These are phyloP conservation scores for Aciculoconidium aculeatum DNA, from an alignment of 805 yeast genomes.

Conservation along the genomic window DNA sequence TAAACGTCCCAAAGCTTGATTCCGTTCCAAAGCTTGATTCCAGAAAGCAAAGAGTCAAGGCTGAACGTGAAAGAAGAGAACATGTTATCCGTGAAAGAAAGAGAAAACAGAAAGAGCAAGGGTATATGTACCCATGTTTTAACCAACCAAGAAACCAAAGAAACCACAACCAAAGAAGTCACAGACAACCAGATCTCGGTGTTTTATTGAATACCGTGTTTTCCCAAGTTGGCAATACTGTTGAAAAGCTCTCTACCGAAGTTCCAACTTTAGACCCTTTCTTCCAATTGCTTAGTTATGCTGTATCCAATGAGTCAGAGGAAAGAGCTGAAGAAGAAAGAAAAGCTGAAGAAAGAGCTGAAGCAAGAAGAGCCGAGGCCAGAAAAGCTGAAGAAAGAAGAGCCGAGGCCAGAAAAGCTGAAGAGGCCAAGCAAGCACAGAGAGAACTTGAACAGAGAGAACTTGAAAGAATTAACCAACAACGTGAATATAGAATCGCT, in stretches of 20 bases:
- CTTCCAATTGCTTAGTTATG: no score
- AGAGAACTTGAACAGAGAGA: conserved; percentile 1
- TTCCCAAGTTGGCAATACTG: no score
- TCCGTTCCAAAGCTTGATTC: conserved; percentile 4
- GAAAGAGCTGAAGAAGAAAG: conserved; percentile 7
- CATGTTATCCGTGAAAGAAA: conserved; percentile 5
- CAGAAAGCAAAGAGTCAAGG: conserved; percentile 5
- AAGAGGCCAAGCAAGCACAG: background rate
- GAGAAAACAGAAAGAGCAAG: conserved; percentile 7
- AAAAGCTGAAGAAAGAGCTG: conserved; percentile 6
- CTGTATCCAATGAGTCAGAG: conserved; percentile 6
- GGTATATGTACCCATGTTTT: no score
- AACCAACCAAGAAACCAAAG: conserved; percentile 7
- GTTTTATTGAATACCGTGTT: no score
- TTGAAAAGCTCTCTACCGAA: no score
- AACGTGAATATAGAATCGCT: background rate
- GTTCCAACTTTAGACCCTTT: no score
- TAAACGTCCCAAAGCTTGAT: conserved; percentile 2
- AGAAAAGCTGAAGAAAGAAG: conserved; percentile 3
- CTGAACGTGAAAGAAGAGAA: conserved; percentile 1
- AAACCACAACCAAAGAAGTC: conserved; percentile 4
- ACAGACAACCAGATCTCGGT: no score
- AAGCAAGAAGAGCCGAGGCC: conserved; percentile 4
- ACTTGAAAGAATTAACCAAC: conserved; percentile 3
- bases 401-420: conserved; percentile 7